Evolutionary conservation across 192 early-diverging fungal species (phyloP).

Genomic region (Podila horticola): DNA sequence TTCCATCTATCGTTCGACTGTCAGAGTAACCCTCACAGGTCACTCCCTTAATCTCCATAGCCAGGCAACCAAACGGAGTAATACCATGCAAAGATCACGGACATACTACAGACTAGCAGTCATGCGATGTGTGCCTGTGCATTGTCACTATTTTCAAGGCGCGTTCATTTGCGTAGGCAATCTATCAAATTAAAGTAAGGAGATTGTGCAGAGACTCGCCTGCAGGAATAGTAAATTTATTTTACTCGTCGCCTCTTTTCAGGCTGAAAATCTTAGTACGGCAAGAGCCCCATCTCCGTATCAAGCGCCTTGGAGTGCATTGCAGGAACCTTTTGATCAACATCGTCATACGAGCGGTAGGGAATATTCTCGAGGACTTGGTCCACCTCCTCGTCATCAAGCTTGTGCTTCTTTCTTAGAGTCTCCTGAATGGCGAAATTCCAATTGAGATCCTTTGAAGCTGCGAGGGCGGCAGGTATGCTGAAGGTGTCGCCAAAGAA

Average conservation of each 20-base stretch:
- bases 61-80: too few species aligned
- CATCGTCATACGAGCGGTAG: neutral
- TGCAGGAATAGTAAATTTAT: too few species aligned
- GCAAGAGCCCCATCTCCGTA: conserved; percentile 17
- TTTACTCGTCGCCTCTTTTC: conserved; percentile 8
- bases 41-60: too few species aligned
- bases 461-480: neutral
- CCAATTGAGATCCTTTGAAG: conserved; percentile 10
- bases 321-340: conserved; percentile 15
- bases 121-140: too few species aligned
- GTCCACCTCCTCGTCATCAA: conserved; percentile 8
- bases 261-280: neutral
- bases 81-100: too few species aligned
- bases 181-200: too few species aligned
- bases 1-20: too few species aligned
- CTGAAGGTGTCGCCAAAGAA: conserved; percentile 16
- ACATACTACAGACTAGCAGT: too few species aligned
- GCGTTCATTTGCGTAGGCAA: too few species aligned
- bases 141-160: too few species aligned
- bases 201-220: too few species aligned
- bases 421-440: conserved; percentile 13
- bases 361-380: conserved; percentile 10
- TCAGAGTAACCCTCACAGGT: too few species aligned
- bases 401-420: conserved; percentile 11
- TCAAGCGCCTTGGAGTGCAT: neutral